These are phyloP conservation scores for Metroxylon sagu DNA, from an alignment of 176 grass and related monocot genomes.

Conservation along the genomic window DNA sequence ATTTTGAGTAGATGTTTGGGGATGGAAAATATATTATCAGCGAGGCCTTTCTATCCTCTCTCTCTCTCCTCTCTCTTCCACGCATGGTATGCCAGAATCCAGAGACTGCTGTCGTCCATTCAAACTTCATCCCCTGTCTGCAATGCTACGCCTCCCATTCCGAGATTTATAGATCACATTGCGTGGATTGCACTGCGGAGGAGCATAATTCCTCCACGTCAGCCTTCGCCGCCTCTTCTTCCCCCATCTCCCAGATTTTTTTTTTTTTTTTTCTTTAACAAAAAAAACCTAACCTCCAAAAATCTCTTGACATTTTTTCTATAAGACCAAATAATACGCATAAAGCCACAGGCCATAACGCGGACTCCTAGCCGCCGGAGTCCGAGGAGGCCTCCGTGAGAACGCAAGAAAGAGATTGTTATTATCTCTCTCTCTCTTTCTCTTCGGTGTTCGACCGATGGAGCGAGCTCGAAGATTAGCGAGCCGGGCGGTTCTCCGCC, in stretches of 20 bases:
- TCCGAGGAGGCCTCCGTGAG: not conserved
- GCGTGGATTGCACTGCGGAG: not conserved
- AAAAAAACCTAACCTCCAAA: no score
- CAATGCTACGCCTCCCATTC: slow-evolving; percentile 36
- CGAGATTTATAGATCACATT: slow-evolving; percentile 27
- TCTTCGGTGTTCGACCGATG: slow-evolving; percentile 23
- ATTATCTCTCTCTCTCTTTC: not conserved
- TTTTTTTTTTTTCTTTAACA: no score
- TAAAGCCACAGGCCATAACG: no score
- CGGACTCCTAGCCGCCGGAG: no score
- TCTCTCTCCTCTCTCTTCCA: not conserved
- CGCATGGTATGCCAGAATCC: not conserved
- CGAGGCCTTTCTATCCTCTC: not conserved
- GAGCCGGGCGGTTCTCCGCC: slow-evolving; percentile 56
- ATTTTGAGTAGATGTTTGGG: no score
- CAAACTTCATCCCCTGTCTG: slow-evolving; percentile 45
- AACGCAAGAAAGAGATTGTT: not conserved
- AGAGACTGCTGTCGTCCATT: slow-evolving; percentile 16
- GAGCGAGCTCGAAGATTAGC: slow-evolving; percentile 79
- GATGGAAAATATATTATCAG: no score
- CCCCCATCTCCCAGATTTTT: not conserved
- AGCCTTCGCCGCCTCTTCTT: slow-evolving; percentile 1
- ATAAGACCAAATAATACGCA: no score
- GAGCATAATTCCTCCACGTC: not conserved
- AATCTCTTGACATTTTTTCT: no score